A percentile compares a stretch with the other conserved stretches of the same genome.
Conservation (phyloP, 331 rosid genomes). For the Telfairia occidentalis region DNA sequence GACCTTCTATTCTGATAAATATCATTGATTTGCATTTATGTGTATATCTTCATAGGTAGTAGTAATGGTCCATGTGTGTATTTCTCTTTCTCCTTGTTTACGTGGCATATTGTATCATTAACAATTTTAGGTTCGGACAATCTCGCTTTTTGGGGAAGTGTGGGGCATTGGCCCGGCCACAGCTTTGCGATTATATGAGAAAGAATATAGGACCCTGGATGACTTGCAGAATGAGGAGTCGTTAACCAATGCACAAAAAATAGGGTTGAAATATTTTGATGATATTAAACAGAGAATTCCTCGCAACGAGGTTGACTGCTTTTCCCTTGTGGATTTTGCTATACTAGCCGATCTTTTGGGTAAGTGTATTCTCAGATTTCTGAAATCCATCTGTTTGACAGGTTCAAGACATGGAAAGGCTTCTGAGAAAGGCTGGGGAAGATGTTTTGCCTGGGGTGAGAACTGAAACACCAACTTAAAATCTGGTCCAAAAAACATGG, state of each 20-base stretch:
- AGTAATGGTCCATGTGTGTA: neutral
- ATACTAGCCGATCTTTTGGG: neutral
- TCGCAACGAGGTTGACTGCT: constrained; percentile 54
- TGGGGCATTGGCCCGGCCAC: constrained; percentile 99
- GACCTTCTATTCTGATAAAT: neutral
- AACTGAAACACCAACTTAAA: neutral
- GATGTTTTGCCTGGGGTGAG: constrained; percentile 77
- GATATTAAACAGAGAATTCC: constrained; percentile 77
- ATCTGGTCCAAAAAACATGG: neutral
- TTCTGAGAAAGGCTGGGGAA: constrained; percentile 62
- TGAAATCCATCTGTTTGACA: constrained; percentile 22
- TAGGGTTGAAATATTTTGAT: constrained; percentile 83
- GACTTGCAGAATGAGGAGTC: constrained; percentile 53
- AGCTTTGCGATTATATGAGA: constrained; percentile 75
- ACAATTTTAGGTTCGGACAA: constrained; percentile 52
- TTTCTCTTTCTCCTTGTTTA: neutral
- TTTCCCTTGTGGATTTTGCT: constrained; percentile 4
- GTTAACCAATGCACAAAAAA: constrained; percentile 61
- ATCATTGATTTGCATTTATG: neutral
- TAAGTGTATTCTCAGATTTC: neutral
- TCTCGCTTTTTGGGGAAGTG: constrained; percentile 82
- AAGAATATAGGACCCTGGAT: constrained; percentile 68
- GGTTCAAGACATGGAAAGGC: constrained; percentile 77
- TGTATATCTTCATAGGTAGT: neutral
- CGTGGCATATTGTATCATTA: neutral